Conservation (phyloP, 2,329 filamentous ascomycete species). For the Scedosporium minutisporum region DNA sequence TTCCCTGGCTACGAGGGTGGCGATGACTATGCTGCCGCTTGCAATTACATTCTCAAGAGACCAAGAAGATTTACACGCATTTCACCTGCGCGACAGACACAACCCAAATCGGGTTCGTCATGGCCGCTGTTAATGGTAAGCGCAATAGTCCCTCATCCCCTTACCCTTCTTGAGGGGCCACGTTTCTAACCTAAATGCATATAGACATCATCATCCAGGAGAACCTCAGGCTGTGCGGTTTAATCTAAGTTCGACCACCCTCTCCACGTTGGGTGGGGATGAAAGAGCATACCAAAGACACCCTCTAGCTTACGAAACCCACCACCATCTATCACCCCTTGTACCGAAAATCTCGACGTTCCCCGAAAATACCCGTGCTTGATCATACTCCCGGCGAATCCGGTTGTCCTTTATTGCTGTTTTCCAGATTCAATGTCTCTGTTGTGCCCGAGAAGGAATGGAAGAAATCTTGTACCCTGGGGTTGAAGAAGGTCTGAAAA, state of each 20-base stretch:
- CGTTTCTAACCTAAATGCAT: slow-evolving; percentile 29
- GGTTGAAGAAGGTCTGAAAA: no score
- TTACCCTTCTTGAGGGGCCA: slow-evolving; percentile 26
- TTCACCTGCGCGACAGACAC: slow-evolving; percentile 99
- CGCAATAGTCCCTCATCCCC: not conserved
- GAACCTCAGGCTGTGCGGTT: slow-evolving; percentile 90
- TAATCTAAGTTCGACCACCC: slow-evolving; percentile 58
- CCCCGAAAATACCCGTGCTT: slow-evolving; percentile 7
- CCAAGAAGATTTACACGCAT: slow-evolving; percentile 99
- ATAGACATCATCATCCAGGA: slow-evolving; percentile 99
- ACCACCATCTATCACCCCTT: not conserved
- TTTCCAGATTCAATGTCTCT: not conserved
- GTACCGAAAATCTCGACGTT: slow-evolving; percentile 2
- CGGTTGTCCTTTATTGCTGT: slow-evolving; percentile 1
- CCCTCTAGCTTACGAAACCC: slow-evolving; percentile 2
- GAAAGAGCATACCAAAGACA: slow-evolving; percentile 1
- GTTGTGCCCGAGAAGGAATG: no score
- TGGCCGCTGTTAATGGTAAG: slow-evolving; percentile 97
- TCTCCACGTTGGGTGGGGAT: not conserved
- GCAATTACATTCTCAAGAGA: slow-evolving; percentile 99
- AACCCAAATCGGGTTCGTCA: slow-evolving; percentile 98
- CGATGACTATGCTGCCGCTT: slow-evolving; percentile 88
- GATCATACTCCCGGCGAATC: slow-evolving; percentile 4
- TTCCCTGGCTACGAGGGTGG: slow-evolving; percentile 91
- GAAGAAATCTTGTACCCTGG: no score